phyloP scores from a whole-genome alignment of 257 asterid genomes.

The Striga asiatica region DNA sequence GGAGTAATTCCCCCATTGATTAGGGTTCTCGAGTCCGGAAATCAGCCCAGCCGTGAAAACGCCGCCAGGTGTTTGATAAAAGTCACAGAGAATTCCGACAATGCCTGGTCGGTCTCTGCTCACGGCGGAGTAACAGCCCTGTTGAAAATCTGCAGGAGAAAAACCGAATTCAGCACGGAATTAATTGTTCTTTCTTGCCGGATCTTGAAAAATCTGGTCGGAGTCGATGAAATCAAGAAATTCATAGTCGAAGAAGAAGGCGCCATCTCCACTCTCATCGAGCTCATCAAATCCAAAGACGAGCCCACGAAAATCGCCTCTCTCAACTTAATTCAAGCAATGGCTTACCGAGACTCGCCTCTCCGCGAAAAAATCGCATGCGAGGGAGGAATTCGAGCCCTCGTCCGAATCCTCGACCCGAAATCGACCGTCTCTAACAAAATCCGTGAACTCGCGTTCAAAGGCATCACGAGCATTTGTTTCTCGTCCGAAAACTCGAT shows the following conservation, averaged over 20 bases:
- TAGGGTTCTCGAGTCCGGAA: slow-evolving; percentile 62
- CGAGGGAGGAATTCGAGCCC: slow-evolving; percentile 61
- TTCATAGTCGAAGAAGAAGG: slow-evolving; percentile 89
- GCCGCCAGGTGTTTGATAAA: slow-evolving; percentile 75
- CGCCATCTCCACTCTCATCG: slow-evolving; percentile 37
- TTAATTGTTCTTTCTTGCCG: slow-evolving; percentile 49
- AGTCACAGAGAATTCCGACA: slow-evolving; percentile 77
- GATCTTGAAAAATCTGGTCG: slow-evolving; percentile 76
- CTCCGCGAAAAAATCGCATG: slow-evolving; percentile 28
- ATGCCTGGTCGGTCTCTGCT: slow-evolving; percentile 88
- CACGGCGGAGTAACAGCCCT: slow-evolving; percentile 85
- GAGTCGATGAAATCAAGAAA: slow-evolving; percentile 81
- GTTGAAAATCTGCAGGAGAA: slow-evolving; percentile 45
- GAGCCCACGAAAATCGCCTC: slow-evolving; percentile 45
- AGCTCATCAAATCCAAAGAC: slow-evolving; percentile 43
- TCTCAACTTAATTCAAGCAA: slow-evolving; percentile 57
- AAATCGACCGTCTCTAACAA: slow-evolving; percentile 40
- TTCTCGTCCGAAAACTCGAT: slow-evolving; percentile 33
- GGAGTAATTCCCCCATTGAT: slow-evolving; percentile 61
- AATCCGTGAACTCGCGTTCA: slow-evolving; percentile 64
- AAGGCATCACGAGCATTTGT: slow-evolving; percentile 53
- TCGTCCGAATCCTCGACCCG: slow-evolving; percentile 59
- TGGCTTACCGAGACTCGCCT: slow-evolving; percentile 65
- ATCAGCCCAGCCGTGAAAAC: slow-evolving; percentile 37
- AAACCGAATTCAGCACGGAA: slow-evolving; percentile 22